Evolutionary conservation across 2,329 filamentous ascomycete genomes (phyloP).

Genomic region (Penicillium occitanis): DNA sequence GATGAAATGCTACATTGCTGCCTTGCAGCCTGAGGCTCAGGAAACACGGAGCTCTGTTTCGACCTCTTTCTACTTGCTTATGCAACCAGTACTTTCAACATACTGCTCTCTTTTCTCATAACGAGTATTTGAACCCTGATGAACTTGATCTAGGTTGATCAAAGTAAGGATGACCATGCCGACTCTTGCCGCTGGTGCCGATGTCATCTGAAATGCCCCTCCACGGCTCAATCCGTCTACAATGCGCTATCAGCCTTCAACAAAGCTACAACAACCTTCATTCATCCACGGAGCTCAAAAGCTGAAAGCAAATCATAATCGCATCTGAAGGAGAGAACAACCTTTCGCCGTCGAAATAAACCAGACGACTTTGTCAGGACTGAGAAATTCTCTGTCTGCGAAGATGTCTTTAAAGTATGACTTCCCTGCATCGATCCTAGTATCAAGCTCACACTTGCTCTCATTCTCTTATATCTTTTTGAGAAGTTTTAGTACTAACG

Average conservation of each 20-base stretch:
- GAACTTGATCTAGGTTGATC: neutral
- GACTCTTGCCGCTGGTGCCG: constrained; percentile 20
- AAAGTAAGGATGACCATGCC: neutral
- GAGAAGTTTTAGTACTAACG: neutral
- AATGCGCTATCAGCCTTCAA: constrained; percentile 15
- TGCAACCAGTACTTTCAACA: neutral
- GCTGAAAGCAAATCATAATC: neutral
- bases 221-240: constrained; percentile 18
- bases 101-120: neutral
- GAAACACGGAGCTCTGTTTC: neutral
- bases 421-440: constrained; percentile 2
- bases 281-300: neutral
- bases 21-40: constrained; percentile 16
- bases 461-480: neutral
- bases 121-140: neutral
- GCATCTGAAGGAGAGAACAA: neutral
- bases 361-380: neutral
- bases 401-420: constrained; percentile 46
- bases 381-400: neutral
- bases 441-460: neutral
- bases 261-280: constrained; percentile 6
- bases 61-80: constrained; percentile 1
- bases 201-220: constrained; percentile 21
- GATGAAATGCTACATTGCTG: constrained; percentile 13
- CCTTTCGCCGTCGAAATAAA: neutral